Conservation (phyloP, 176 grass and related monocot species). For the Triticum dicoccoides region DNA sequence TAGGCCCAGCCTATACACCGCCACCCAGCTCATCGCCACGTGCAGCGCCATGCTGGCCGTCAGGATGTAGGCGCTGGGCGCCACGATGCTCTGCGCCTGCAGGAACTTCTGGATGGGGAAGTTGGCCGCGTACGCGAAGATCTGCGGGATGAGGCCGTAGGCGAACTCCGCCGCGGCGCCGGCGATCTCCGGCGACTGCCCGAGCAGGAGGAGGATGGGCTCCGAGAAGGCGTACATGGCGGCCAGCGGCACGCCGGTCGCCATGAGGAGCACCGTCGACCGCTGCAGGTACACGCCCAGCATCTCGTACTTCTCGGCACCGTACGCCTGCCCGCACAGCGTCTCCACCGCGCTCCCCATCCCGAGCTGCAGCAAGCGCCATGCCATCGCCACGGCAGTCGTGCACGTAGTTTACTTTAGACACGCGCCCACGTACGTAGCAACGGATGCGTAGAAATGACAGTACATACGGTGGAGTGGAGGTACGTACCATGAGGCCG, state of each 20-base stretch:
- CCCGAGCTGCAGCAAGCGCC: constrained; percentile 45
- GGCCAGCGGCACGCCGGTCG: constrained; percentile 68
- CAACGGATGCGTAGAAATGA: not conserved
- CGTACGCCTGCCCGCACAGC: constrained; percentile 85
- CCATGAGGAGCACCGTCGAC: constrained; percentile 69
- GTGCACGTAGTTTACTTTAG: not conserved
- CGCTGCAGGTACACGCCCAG: constrained; percentile 83
- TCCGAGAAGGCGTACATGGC: constrained; percentile 67
- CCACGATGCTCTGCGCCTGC: constrained; percentile 89
- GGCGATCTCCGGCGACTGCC: constrained; percentile 77
- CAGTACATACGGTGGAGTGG: not conserved
- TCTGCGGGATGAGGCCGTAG: constrained; percentile 87
- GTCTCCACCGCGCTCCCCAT: constrained; percentile 97
- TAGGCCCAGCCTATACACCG: constrained; percentile 45
- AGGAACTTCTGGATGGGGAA: constrained; percentile 94
- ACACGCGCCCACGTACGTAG: not conserved
- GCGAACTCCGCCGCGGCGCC: constrained; percentile 63
- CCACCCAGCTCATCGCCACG: constrained; percentile 69
- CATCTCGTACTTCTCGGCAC: constrained; percentile 77
- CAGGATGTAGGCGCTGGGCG: constrained; percentile 86
- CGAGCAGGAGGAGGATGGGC: constrained; percentile 62
- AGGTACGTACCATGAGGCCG: constrained; percentile 53
- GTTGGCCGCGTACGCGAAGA: constrained; percentile 84
- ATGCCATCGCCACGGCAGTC: not conserved
- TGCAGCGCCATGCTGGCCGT: constrained; percentile 49